Conservation (phyloP, 208 protist genomes). For the Crithidia mellificae region DNA sequence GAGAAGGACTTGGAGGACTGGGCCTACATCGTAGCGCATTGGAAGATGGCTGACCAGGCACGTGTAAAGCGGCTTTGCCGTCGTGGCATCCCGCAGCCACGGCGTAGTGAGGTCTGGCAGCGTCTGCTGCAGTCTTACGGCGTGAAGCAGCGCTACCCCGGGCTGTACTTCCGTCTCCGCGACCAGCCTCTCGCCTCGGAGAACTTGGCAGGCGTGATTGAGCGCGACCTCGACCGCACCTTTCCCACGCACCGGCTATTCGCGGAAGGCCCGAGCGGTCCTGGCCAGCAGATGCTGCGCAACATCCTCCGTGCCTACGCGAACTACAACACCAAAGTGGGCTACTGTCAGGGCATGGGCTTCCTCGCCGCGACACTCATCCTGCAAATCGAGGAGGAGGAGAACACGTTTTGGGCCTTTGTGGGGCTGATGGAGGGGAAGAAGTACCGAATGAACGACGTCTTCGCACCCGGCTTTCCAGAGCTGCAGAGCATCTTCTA, state of each 20-base stretch:
- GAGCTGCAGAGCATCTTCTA: conserved; percentile 90
- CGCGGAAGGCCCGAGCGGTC: conserved; percentile 19
- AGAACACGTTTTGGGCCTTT: conserved; percentile 92
- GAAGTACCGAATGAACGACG: conserved; percentile 81
- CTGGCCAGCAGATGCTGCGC: conserved; percentile 67
- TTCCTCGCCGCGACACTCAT: conserved; percentile 91
- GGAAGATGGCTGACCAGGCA: conserved; percentile 25
- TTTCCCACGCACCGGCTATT: conserved; percentile 87
- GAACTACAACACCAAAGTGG: conserved; percentile 86
- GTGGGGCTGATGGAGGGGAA: conserved; percentile 85
- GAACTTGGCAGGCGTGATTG: conserved; percentile 66
- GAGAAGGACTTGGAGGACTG: conserved; percentile 29
- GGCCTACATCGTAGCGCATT: conserved; percentile 36
- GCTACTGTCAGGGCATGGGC: conserved; percentile 94
- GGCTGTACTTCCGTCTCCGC: conserved; percentile 38
- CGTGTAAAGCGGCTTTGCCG: conserved; percentile 69
- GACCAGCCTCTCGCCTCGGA: conserved; percentile 29
- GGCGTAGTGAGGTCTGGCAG: conserved; percentile 69
- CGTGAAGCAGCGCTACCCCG: conserved; percentile 17
- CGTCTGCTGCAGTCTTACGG: conserved; percentile 51
- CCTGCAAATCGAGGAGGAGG: conserved; percentile 90
- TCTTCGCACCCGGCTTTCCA: conserved; percentile 89
- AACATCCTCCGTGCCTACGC: conserved; percentile 92
- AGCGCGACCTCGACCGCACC: conserved; percentile 82
- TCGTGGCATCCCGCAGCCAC: conserved; percentile 66